phyloP scores from a whole-genome alignment of 495 filamentous ascomycete species.

The Neurospora tetraspora region DNA sequence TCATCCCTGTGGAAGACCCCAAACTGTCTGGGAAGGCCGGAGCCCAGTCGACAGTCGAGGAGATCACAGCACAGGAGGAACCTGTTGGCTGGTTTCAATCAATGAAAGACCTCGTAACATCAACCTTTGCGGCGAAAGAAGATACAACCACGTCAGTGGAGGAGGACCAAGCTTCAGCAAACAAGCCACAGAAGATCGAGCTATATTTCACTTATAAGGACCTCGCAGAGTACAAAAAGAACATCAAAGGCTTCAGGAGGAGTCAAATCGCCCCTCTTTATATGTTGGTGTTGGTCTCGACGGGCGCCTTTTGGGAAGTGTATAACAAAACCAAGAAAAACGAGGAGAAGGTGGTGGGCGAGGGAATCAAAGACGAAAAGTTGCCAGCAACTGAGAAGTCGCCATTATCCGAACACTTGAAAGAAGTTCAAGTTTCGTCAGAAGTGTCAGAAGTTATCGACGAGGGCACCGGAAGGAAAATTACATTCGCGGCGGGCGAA shows the following conservation, averaged over 20 bases:
- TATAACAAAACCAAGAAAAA: not conserved
- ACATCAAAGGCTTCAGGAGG: not conserved
- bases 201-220: not conserved
- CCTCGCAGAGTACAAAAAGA: not conserved
- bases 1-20: not conserved
- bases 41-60: not conserved
- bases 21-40: not conserved
- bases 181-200: not conserved
- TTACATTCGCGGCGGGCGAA: not conserved
- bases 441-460: not conserved
- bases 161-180: not conserved
- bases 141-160: not conserved
- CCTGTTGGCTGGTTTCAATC: not conserved
- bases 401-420: not conserved
- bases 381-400: not conserved
- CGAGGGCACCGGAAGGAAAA: not conserved
- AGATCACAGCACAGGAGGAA: not conserved
- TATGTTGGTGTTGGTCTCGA: not conserved
- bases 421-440: not conserved
- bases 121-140: not conserved
- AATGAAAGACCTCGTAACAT: not conserved
- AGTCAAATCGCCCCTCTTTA: not conserved
- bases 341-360: not conserved
- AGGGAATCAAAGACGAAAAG: not conserved
- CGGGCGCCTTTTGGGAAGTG: not conserved